phyloP scores from a whole-genome alignment of 208 protist species.

The Trypanosoma vivax region DNA sequence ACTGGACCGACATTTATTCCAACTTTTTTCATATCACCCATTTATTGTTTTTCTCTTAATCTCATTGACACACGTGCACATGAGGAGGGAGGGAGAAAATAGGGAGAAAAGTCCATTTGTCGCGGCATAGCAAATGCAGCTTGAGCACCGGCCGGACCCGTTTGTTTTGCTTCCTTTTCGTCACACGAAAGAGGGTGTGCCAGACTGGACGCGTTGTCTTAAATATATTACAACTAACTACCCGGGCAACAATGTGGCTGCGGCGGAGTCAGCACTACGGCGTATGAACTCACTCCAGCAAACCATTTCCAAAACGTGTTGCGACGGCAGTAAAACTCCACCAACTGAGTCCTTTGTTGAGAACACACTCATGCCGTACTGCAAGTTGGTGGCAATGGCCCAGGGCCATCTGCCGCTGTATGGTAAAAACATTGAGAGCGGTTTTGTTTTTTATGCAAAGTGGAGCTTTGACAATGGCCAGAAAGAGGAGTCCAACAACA shows the following conservation, averaged over 20 bases:
- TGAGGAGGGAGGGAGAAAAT: no score
- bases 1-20: no score
- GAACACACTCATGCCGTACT: constrained; percentile 62
- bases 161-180: constrained; percentile 74
- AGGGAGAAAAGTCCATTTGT: not conserved
- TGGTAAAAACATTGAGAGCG: constrained; percentile 41
- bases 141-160: constrained; percentile 44
- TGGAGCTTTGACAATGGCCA: constrained; percentile 62
- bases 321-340: constrained; percentile 30
- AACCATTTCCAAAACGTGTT: constrained; percentile 57
- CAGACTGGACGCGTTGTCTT: constrained; percentile 60
- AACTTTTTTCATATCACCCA: no score
- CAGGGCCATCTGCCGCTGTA: constrained; percentile 73
- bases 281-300: constrained; percentile 64
- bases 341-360: constrained; percentile 63
- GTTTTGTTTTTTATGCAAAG: constrained; percentile 51
- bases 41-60: no score
- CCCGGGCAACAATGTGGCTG: constrained; percentile 55
- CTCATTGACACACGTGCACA: no score
- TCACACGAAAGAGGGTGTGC: constrained; percentile 45
- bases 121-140: constrained; percentile 17
- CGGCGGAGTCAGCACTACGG: constrained; percentile 49
- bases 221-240: constrained; percentile 60
- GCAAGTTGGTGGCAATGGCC: constrained; percentile 57
- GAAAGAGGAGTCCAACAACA: constrained; percentile 59